Conservation (phyloP, 768 basidiomycete genomes). For the Tylopilus felleus region DNA sequence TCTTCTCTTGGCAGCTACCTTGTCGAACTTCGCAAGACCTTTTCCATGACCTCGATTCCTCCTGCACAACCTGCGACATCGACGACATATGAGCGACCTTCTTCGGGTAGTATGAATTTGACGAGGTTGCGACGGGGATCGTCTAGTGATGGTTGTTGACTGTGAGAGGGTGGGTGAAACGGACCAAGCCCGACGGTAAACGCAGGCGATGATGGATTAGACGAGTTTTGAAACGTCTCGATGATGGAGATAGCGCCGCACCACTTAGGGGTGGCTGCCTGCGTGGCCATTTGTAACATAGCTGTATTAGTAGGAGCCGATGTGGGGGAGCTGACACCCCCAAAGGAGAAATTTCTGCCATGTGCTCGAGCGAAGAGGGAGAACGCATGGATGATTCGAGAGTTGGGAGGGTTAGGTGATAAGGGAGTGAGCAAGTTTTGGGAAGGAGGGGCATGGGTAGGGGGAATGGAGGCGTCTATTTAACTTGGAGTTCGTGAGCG, state of each 20-base stretch:
- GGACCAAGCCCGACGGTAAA: slow-evolving; percentile 62
- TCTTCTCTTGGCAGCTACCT: slow-evolving; percentile 42
- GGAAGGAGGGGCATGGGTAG: slow-evolving; percentile 30
- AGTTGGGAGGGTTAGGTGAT: slow-evolving; percentile 30
- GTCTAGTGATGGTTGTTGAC: slow-evolving; percentile 55
- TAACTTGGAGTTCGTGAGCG: slow-evolving; percentile 55
- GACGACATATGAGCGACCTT: slow-evolving; percentile 71
- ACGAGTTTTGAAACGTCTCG: slow-evolving; percentile 48
- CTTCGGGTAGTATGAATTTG: slow-evolving; percentile 85
- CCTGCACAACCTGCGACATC: slow-evolving; percentile 77
- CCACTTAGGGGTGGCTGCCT: slow-evolving; percentile 39
- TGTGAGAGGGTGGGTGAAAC: slow-evolving; percentile 46
- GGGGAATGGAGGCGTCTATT: slow-evolving; percentile 48
- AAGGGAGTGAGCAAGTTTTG: slow-evolving; percentile 43
- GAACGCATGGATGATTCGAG: slow-evolving; percentile 40
- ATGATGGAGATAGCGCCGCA: slow-evolving; percentile 64
- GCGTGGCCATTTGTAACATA: slow-evolving; percentile 46
- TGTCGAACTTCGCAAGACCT: slow-evolving; percentile 90
- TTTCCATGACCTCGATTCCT: slow-evolving; percentile 84
- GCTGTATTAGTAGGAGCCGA: slow-evolving; percentile 32
- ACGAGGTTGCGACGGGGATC: slow-evolving; percentile 82
- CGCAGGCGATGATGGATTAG: slow-evolving; percentile 47
- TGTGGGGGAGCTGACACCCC: slow-evolving; percentile 41
- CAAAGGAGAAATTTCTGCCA: slow-evolving; percentile 48
- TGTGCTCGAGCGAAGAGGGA: slow-evolving; percentile 39